Conservation (phyloP, 257 asterid species). For the Misopates orontium region DNA sequence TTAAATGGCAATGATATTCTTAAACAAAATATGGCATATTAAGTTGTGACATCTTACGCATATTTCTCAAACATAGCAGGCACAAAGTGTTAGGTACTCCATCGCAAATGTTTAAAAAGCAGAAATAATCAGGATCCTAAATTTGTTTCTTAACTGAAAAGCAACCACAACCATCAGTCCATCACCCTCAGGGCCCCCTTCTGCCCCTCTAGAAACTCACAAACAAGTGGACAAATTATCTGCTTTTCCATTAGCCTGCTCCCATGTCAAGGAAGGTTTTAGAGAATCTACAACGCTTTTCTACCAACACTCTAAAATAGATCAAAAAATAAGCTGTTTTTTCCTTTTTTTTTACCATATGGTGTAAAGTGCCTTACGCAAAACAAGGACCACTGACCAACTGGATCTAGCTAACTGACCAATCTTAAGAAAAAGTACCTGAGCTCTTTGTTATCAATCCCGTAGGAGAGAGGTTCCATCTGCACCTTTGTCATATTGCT, state of each 20-base stretch:
- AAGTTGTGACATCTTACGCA: not conserved
- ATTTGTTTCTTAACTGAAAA: no score
- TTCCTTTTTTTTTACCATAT: no score
- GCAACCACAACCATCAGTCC: not conserved
- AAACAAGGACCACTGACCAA: not conserved
- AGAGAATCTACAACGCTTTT: no score
- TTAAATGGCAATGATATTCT: constrained; percentile 10
- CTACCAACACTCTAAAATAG: no score
- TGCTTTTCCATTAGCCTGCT: no score
- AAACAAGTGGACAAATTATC: not conserved
- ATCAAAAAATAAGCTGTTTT: no score
- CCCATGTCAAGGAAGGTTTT: no score
- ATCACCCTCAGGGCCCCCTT: not conserved
- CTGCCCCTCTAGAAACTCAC: not conserved
- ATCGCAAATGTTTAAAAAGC: no score
- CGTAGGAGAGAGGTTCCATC: constrained; percentile 68
- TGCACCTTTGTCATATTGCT: constrained; percentile 66
- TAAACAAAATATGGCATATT: not conserved
- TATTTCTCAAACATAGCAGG: no score
- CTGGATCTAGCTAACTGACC: constrained; percentile 21
- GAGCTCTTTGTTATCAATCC: constrained; percentile 64
- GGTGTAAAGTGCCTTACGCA: no score
- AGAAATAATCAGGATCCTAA: no score
- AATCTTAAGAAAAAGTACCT: constrained; percentile 47
- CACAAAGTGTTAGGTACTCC: no score